phyloP scores from a whole-genome alignment of 352 stramenopile genomes.

The Phytopythium litorale region DNA sequence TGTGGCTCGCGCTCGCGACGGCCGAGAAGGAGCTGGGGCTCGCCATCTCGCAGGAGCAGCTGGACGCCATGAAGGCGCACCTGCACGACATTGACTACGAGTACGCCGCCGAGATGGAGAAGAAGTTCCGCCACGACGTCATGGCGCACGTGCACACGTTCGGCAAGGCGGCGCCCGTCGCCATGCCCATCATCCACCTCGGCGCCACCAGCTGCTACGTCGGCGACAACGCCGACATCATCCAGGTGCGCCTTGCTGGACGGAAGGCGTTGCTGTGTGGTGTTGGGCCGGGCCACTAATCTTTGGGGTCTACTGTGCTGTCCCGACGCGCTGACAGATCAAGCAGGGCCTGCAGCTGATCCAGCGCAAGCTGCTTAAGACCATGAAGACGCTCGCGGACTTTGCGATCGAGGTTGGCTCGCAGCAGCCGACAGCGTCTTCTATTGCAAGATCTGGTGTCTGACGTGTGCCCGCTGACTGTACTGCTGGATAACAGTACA shows the following conservation, averaged over 20 bases:
- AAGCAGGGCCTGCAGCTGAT: constrained; percentile 95
- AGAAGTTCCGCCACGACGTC: constrained; percentile 98
- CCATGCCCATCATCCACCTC: constrained; percentile 99
- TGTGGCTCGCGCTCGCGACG: constrained; percentile 97
- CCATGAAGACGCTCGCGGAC: constrained; percentile 93
- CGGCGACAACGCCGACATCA: constrained; percentile 98
- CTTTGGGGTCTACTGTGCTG: not conserved
- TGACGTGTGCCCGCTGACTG: not conserved
- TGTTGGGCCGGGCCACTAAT: not conserved
- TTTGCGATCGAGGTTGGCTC: constrained; percentile 78
- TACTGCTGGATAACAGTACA: constrained; percentile 67
- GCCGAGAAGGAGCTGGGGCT: constrained; percentile 97
- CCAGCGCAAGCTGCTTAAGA: constrained; percentile 96
- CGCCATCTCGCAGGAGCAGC: constrained; percentile 96
- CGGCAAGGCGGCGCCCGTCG: constrained; percentile 93
- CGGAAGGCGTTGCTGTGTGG: too few species aligned
- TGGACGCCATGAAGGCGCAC: constrained; percentile 95
- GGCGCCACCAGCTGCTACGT: constrained; percentile 98
- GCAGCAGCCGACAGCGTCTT: not conserved
- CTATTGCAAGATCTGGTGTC: not conserved
- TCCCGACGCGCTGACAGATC: constrained; percentile 38
- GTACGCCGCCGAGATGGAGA: constrained; percentile 96
- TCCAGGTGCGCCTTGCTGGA: constrained; percentile 60
- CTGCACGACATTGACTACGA: constrained; percentile 98
- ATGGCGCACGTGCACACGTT: constrained; percentile 99